Percentiles rank a stretch among this genome's conserved stretches.
phyloP scores from a whole-genome alignment of 139 green algal genomes.

The Chlorella sp. region DNA sequence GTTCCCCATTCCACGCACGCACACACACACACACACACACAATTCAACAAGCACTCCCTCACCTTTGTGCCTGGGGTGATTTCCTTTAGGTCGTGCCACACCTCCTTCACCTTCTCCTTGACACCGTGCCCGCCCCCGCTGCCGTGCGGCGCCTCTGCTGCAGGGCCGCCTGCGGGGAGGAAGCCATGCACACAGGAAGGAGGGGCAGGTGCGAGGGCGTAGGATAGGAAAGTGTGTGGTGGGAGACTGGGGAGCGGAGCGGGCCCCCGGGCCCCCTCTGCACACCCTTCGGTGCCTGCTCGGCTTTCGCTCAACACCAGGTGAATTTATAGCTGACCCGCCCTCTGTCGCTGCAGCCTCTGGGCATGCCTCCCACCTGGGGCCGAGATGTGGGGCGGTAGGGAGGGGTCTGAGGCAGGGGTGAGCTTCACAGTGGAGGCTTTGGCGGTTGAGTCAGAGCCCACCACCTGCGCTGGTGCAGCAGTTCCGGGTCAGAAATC shows the following conservation, averaged over 20 bases:
- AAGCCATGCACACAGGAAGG: background rate
- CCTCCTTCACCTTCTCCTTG: slow-evolving; percentile 15
- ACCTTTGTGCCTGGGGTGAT: slow-evolving; percentile 9
- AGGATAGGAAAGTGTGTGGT: background rate
- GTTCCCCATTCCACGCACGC: too few species aligned
- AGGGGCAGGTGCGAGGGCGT: background rate
- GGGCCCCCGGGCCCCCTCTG: background rate
- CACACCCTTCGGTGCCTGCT: background rate
- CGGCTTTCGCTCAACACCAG: too few species aligned
- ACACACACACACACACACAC: too few species aligned
- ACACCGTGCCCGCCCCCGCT: background rate
- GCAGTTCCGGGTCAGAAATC: background rate
- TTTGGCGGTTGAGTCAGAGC: background rate
- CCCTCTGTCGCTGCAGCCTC: too few species aligned
- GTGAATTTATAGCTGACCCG: too few species aligned
- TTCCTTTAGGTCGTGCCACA: slow-evolving; percentile 17
- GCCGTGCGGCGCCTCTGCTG: background rate
- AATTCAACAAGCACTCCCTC: background rate
- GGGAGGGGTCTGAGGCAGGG: background rate
- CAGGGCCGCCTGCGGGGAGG: background rate
- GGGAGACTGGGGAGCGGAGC: background rate
- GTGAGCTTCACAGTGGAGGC: background rate
- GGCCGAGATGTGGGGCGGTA: background rate
- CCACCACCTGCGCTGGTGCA: background rate
- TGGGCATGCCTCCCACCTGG: background rate